A percentile compares a stretch with the other conserved stretches of the same genome.
These are phyloP conservation scores for Mycena amicta DNA, from an alignment of 768 basidiomycete species.

Conservation along the genomic window DNA sequence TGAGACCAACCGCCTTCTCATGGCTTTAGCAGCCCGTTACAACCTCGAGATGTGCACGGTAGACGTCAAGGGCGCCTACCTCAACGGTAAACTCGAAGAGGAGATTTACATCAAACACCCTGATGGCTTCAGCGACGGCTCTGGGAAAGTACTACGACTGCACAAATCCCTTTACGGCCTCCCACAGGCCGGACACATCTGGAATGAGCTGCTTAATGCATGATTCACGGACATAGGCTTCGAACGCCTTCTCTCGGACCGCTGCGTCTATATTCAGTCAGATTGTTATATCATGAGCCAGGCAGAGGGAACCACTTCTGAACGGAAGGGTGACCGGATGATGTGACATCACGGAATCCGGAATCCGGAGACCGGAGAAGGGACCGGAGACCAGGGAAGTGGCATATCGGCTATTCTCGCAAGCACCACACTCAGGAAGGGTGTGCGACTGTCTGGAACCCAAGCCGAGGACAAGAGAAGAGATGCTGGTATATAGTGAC, in stretches of 20 bases:
- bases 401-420: too few species aligned
- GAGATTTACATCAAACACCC: conserved; percentile 37
- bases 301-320: too few species aligned
- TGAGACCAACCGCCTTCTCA: conserved; percentile 16
- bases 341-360: too few species aligned
- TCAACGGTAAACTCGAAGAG: conserved; percentile 30
- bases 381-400: too few species aligned
- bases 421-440: too few species aligned
- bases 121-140: conserved; percentile 24
- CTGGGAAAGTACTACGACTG: conserved; percentile 18
- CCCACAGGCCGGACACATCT: conserved; percentile 27
- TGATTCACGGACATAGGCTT: conserved; percentile 12
- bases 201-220: conserved; percentile 18
- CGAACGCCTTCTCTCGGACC: conserved; percentile 5
- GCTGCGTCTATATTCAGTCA: conserved; percentile 12
- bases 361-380: too few species aligned
- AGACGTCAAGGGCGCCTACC: conserved; percentile 35
- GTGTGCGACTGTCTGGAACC: too few species aligned
- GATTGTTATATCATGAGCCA: too few species aligned
- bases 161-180: conserved; percentile 30
- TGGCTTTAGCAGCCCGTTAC: conserved; percentile 24
- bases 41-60: conserved; percentile 32
- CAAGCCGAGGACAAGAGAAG: too few species aligned
- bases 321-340: too few species aligned
- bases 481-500: too few species aligned